Evolutionary conservation across 176 grass and related monocot species (phyloP).

Genomic region (Oryza coarctata): DNA sequence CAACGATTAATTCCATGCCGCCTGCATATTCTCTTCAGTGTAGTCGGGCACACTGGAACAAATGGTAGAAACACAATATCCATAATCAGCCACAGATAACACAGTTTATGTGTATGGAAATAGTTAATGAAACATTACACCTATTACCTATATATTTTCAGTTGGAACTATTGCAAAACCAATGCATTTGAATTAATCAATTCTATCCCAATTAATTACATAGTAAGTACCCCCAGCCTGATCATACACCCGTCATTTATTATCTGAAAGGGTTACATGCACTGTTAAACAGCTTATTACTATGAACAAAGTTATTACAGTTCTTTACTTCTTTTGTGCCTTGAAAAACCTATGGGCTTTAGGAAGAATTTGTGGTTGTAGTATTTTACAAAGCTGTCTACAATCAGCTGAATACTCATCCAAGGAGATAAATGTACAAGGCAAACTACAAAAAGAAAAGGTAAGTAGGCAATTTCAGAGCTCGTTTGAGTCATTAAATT

Average conservation of each 20-base stretch:
- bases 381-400: neutral
- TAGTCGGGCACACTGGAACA: constrained; percentile 93
- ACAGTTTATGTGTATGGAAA: constrained; percentile 12
- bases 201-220: neutral
- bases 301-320: neutral
- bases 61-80: constrained; percentile 2
- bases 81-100: neutral
- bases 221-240: neutral
- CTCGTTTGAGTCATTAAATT: constrained; percentile 14
- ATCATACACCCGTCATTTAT: neutral
- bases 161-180: neutral
- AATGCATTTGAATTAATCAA: neutral
- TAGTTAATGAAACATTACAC: neutral
- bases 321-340: neutral
- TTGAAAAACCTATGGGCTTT: neutral
- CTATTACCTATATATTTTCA: neutral
- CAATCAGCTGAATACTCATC: constrained; percentile 5
- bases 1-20: constrained; percentile 91
- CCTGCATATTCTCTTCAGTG: constrained; percentile 95
- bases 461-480: neutral
- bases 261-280: neutral
- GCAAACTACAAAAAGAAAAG: neutral
- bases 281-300: neutral
- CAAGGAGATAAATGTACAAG: neutral
- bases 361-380: neutral